Base-by-base conservation (phyloP, 495 filamentous ascomycete genomes). In the Ascobolus immersus region DNA sequence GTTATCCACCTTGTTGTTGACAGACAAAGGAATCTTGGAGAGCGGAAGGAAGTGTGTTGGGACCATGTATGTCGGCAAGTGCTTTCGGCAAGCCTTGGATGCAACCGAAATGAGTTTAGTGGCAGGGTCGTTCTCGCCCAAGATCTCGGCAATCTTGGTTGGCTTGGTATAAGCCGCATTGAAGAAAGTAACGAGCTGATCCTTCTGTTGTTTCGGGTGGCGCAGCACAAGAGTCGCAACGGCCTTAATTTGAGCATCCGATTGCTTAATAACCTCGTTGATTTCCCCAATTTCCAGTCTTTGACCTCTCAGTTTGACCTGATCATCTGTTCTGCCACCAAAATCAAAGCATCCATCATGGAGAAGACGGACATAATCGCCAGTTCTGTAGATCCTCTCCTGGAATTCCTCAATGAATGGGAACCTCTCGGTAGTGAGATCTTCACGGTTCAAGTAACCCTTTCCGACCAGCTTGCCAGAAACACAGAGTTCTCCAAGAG, bases 381-480 rank as follows among this genome's bases (percentile, higher is more conserved):
- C 79, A 4, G 78, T 82, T 3, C 74, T 64, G 42, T 89, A 89
- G 2, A 77, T 56, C 17, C 65, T 53, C 32, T 60, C 55, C 3
- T 50, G 52, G 33, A 64, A 67, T 10, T 38, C 26, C 8, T 53
- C 26, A 3, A 78, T 45, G 1, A 48, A 56, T 0, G 69, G 71
- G 40, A 79, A 79, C 22, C 59, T 57, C 37, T 75, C 64, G 2
- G 48, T 28, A 0, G 73, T 77, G 17, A 78, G 55, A 20, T 79
- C 67, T 2, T 67, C 60, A 3, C 78, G 62, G 26, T 82, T 82
- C 24, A 86, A 58, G 42, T 93, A 93, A 0, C 81, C 82, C 42
- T 73, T 79, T 5, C 73, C 82, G 21, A 93, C 79, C 4, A 93
- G 58, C 37, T 70, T 73, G 0, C 82, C 82, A 4, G 73, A 75